Evolutionary conservation across 352 stramenopile species (phyloP).

Genomic region (Thraustochytrium sp.): DNA sequence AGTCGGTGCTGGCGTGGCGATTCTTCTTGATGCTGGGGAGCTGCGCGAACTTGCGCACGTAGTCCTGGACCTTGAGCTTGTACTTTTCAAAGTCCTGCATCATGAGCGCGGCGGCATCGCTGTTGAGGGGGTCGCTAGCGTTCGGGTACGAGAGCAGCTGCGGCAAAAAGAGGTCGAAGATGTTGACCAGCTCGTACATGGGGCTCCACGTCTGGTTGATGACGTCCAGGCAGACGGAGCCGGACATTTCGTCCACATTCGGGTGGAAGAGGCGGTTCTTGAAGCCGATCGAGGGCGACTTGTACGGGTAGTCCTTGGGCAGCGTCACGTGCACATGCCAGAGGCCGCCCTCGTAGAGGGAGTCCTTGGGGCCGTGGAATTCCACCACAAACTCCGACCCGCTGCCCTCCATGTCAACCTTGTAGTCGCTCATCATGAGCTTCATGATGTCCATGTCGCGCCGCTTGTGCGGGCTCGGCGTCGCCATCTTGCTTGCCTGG

Average conservation of each 20-base stretch:
- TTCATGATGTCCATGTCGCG: conserved; percentile 82
- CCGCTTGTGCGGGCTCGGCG: conserved; percentile 48
- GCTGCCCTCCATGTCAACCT: conserved; percentile 43
- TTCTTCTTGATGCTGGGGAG: conserved; percentile 6
- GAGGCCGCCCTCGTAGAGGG: conserved; percentile 77
- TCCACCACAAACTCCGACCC: conserved; percentile 18
- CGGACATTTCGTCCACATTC: conserved; percentile 86
- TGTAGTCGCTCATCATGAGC: conserved; percentile 81
- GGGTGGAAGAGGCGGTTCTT: conserved; percentile 84
- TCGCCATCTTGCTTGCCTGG: not conserved
- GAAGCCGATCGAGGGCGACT: conserved; percentile 84
- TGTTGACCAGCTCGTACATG: conserved; percentile 85
- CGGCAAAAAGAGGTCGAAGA: conserved; percentile 86
- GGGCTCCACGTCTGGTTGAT: conserved; percentile 90
- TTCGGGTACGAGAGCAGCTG: conserved; percentile 85
- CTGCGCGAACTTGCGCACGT: conserved; percentile 53
- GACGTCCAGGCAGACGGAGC: conserved; percentile 83
- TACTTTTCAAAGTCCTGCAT: conserved; percentile 78
- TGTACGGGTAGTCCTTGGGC: conserved; percentile 84
- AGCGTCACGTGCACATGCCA: conserved; percentile 87
- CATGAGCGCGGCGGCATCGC: conserved; percentile 73
- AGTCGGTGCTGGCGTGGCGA: conserved; percentile 15
- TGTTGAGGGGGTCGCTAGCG: conserved; percentile 79
- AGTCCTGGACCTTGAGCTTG: conserved; percentile 69
- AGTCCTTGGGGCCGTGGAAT: conserved; percentile 43